Evolutionary conservation across 2,329 filamentous ascomycete species (phyloP).

Genomic region (Pseudogymnoascus sp.): DNA sequence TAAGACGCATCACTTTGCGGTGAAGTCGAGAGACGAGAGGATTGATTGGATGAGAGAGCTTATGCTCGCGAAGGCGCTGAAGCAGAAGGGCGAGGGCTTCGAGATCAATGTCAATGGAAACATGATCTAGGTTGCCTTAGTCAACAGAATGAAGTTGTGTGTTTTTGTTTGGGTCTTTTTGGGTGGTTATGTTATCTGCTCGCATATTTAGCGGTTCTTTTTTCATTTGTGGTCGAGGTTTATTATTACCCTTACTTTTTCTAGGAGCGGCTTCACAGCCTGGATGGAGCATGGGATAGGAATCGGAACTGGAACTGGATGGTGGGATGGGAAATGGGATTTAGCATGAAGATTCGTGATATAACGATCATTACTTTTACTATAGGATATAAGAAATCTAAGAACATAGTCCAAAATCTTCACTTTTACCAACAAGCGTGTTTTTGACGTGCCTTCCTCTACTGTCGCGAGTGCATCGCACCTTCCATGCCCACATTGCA

Average conservation of each 20-base stretch:
- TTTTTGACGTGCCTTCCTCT: not conserved
- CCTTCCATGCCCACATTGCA: not conserved
- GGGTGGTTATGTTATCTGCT: slow-evolving; percentile 1
- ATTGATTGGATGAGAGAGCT: slow-evolving; percentile 97
- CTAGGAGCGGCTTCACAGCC: not conserved
- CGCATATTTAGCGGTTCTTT: slow-evolving; percentile 1
- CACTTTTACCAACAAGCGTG: not conserved
- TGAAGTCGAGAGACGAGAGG: slow-evolving; percentile 76
- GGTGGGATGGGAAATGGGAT: not conserved
- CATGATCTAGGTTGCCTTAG: slow-evolving; percentile 48
- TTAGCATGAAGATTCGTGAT: not conserved
- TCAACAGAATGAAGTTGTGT: not conserved
- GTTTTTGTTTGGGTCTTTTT: not conserved
- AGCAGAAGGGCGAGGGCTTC: slow-evolving; percentile 76
- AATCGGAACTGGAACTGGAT: not conserved
- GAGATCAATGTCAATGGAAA: slow-evolving; percentile 76
- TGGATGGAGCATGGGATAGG: not conserved
- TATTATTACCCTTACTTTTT: slow-evolving; percentile 4
- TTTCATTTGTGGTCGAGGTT: not conserved
- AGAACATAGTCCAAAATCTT: not conserved
- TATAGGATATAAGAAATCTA: not conserved
- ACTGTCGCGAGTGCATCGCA: not conserved
- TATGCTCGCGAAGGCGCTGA: slow-evolving; percentile 82
- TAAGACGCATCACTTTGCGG: slow-evolving; percentile 92
- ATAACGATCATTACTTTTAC: slow-evolving; percentile 4